phyloP scores from a whole-genome alignment of 2,329 filamentous ascomycete species.

The Hymenoscyphus salicellus region DNA sequence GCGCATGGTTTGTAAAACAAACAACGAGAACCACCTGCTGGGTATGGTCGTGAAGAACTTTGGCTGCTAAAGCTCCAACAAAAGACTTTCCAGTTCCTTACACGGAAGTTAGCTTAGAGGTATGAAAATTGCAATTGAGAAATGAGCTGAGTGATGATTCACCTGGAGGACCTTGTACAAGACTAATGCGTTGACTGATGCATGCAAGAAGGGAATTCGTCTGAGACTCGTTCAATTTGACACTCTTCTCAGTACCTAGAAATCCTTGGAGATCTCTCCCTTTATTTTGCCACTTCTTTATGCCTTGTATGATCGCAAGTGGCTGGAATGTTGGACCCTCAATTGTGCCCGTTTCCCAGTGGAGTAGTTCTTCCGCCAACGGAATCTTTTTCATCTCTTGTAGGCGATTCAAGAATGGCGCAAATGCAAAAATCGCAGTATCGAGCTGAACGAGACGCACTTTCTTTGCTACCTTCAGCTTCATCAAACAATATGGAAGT shows the following conservation, averaged over 20 bases:
- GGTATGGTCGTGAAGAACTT: conserved; percentile 51
- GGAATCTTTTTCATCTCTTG: conserved; percentile 55
- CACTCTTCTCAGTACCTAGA: conserved; percentile 32
- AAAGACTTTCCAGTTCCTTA: conserved; percentile 69
- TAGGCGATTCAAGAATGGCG: conserved; percentile 61
- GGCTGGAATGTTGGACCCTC: conserved; percentile 22
- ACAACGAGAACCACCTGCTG: conserved; percentile 57
- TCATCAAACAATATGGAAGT: conserved; percentile 46
- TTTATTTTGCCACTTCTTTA: not conserved
- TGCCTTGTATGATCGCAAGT: conserved; percentile 14
- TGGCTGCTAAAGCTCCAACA: conserved; percentile 62
- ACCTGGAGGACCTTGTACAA: conserved; percentile 72
- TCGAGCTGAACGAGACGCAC: conserved; percentile 58
- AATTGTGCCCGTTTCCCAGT: conserved; percentile 26
- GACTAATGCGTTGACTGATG: conserved; percentile 51
- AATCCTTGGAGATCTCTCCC: conserved; percentile 36
- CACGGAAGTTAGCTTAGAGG: not conserved
- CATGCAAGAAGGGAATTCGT: conserved; percentile 53
- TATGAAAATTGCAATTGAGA: too few species aligned
- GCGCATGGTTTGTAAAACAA: conserved; percentile 66
- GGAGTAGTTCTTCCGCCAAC: conserved; percentile 52
- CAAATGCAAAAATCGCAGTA: conserved; percentile 65
- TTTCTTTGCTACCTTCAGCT: conserved; percentile 38
- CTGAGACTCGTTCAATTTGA: conserved; percentile 54
- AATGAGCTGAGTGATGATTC: too few species aligned